phyloP scores from a whole-genome alignment of 2,329 filamentous ascomycete genomes.

The Penicillium corylophilum region DNA sequence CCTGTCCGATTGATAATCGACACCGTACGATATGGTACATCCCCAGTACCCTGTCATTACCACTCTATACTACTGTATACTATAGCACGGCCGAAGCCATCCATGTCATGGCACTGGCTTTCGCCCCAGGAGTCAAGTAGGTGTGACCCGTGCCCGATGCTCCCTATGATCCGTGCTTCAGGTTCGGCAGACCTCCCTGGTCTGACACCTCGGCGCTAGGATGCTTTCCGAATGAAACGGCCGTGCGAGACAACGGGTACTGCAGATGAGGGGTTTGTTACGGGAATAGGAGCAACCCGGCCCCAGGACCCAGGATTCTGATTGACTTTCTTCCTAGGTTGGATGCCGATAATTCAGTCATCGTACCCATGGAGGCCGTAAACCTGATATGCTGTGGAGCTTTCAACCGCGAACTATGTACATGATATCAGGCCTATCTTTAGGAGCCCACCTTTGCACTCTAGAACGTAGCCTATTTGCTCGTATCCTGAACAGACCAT shows the following conservation, averaged over 20 bases:
- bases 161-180: background rate
- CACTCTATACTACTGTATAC: background rate
- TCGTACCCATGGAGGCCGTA: background rate
- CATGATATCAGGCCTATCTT: background rate
- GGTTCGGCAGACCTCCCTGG: background rate
- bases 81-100: background rate
- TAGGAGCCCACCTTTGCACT: background rate
- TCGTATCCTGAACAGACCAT: too few relatives aligned
- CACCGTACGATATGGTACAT: background rate
- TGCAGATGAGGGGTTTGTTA: background rate
- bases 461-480: slow-evolving; percentile 15
- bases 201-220: background rate
- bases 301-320: background rate
- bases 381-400: background rate
- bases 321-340: background rate
- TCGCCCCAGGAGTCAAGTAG: background rate
- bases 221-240: background rate
- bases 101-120: background rate
- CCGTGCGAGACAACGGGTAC: background rate
- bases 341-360: background rate
- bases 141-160: background rate
- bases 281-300: background rate
- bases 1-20: background rate
- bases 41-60: background rate
- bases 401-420: background rate